A percentile compares a stretch with the other conserved stretches of the same genome.
These are phyloP conservation scores for Colletotrichum incanum DNA, from an alignment of 2,329 filamentous ascomycete genomes.

Conservation along the genomic window DNA sequence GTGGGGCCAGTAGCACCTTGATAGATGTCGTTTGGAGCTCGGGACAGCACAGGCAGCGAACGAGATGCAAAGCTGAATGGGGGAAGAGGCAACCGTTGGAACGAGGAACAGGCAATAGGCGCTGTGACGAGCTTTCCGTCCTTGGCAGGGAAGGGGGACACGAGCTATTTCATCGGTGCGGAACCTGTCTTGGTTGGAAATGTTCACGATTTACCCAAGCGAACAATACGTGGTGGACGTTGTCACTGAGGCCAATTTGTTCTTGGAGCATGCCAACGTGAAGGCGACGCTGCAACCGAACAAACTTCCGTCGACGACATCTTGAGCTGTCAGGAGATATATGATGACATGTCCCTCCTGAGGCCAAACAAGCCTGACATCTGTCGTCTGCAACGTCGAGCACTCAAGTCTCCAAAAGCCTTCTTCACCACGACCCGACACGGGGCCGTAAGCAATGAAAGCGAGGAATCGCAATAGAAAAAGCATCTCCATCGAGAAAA, in stretches of 20 bases:
- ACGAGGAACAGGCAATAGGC: no score
- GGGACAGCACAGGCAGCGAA: not conserved
- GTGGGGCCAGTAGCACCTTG: not conserved
- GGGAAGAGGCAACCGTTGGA: no score
- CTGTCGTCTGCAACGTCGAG: not conserved
- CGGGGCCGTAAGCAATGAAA: conserved; percentile 68
- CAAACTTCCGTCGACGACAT: not conserved
- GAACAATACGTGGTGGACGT: not conserved
- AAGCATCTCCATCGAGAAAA: conserved; percentile 52
- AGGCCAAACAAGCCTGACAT: not conserved
- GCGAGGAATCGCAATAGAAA: conserved; percentile 46
- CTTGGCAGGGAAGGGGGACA: not conserved
- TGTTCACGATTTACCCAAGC: not conserved
- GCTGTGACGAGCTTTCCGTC: not conserved
- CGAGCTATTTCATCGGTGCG: not conserved
- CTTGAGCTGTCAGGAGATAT: no score
- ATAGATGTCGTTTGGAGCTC: not conserved
- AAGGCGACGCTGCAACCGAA: not conserved
- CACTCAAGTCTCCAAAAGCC: conserved; percentile 47
- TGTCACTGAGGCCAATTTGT: not conserved
- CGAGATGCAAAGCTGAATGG: not conserved
- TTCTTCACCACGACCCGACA: conserved; percentile 63
- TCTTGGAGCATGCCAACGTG: not conserved
- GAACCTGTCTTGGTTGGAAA: not conserved
- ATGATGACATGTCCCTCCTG: no score